A percentile compares a stretch with the other conserved stretches of the same genome.
Evolutionary conservation across 2,329 filamentous ascomycete species (phyloP).

Genomic region (Cercospora sp.): DNA sequence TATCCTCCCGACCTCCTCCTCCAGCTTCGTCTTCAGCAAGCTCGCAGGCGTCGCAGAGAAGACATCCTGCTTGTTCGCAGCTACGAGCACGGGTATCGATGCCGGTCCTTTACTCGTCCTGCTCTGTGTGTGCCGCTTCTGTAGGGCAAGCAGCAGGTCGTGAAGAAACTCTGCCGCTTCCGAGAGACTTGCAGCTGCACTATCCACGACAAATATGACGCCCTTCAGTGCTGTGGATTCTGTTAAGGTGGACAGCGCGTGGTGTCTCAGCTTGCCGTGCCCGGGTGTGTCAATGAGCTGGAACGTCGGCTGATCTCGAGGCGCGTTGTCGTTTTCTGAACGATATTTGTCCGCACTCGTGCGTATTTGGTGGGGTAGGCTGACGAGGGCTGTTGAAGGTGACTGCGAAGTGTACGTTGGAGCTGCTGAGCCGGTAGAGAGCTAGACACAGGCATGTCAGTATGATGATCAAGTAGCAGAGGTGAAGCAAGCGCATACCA

Average conservation of each 20-base stretch:
- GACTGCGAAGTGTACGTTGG: constrained; percentile 65
- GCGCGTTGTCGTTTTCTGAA: constrained; percentile 64
- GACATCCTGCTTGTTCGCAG: constrained; percentile 92
- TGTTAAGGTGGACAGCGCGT: constrained; percentile 56
- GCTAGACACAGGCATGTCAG: constrained; percentile 33
- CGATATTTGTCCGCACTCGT: constrained; percentile 64
- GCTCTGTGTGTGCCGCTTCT: constrained; percentile 65
- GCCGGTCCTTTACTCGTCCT: constrained; percentile 60
- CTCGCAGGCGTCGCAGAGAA: constrained; percentile 85
- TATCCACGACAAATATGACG: constrained; percentile 87
- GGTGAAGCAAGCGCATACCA: constrained; percentile 51
- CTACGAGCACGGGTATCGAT: constrained; percentile 74
- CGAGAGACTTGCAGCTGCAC: constrained; percentile 58
- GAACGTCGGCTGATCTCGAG: constrained; percentile 65
- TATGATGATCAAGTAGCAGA: background rate
- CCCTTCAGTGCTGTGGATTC: constrained; percentile 60
- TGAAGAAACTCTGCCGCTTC: constrained; percentile 83
- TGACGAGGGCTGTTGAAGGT: constrained; percentile 58
- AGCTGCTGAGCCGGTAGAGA: constrained; percentile 57
- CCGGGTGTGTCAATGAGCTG: constrained; percentile 86
- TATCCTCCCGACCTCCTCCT: constrained; percentile 78
- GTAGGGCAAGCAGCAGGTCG: constrained; percentile 79
- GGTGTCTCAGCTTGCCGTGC: constrained; percentile 85
- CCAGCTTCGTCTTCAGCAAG: constrained; percentile 72
- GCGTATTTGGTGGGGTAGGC: constrained; percentile 54